These are phyloP conservation scores for Coprinopsis strossmayeri DNA, from an alignment of 768 basidiomycete species.

Conservation along the genomic window DNA sequence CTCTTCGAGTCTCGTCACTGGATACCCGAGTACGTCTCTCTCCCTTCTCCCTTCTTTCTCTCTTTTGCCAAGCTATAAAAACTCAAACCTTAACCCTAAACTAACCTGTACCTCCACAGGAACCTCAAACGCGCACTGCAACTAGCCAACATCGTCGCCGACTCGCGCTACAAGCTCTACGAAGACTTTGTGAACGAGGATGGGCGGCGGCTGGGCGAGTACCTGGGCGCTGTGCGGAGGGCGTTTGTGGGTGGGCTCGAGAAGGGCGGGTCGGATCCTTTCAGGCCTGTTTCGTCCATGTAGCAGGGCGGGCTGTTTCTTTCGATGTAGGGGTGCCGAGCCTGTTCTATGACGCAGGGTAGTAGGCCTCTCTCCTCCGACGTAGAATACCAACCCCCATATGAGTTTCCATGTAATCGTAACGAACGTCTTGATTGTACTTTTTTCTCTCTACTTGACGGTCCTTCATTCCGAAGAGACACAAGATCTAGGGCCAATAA, in stretches of 20 bases:
- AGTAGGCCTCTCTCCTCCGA: too few species aligned
- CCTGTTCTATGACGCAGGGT: too few species aligned
- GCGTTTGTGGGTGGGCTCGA: slow-evolving; percentile 70
- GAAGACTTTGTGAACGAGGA: slow-evolving; percentile 71
- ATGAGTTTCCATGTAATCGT: too few species aligned
- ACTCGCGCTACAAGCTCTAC: slow-evolving; percentile 80
- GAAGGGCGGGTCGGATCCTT: slow-evolving; percentile 71
- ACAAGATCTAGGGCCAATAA: too few species aligned
- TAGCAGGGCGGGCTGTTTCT: too few species aligned
- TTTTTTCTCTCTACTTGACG: too few species aligned
- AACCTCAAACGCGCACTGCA: slow-evolving; percentile 71
- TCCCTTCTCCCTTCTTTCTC: neutral
- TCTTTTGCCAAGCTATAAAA: too few species aligned
- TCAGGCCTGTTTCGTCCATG: slow-evolving; percentile 33
- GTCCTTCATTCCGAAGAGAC: too few species aligned
- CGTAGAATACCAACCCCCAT: too few species aligned
- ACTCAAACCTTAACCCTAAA: neutral
- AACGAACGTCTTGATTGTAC: too few species aligned
- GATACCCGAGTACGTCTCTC: slow-evolving; percentile 54
- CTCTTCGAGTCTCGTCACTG: slow-evolving; percentile 57
- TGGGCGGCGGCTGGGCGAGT: slow-evolving; percentile 60
- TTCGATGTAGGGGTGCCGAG: too few species aligned
- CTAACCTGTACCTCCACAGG: slow-evolving; percentile 28
- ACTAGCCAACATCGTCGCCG: slow-evolving; percentile 81
- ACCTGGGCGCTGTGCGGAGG: slow-evolving; percentile 66